Evolutionary conservation across 768 basidiomycete species (phyloP).

Genomic region (Hortiboletus flavorubellus): DNA sequence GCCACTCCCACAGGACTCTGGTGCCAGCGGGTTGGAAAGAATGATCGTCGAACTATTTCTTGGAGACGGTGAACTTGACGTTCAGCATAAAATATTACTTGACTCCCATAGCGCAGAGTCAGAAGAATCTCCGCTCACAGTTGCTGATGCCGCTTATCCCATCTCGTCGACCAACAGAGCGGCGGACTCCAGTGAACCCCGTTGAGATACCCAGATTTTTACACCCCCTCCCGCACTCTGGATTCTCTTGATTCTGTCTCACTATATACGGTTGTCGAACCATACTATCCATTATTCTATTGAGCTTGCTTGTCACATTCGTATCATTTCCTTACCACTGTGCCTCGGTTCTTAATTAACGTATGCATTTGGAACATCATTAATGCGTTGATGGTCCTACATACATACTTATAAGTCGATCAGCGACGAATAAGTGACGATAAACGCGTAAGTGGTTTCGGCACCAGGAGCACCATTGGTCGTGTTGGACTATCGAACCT

Average conservation of each 20-base stretch:
- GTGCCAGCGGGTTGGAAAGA: constrained; percentile 37
- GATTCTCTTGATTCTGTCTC: constrained; percentile 1
- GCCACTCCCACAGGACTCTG: constrained; percentile 34
- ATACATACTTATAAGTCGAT: not conserved
- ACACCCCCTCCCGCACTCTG: constrained; percentile 1
- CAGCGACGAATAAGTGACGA: not conserved
- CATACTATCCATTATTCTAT: constrained; percentile 13
- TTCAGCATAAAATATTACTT: not conserved
- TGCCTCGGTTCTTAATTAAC: constrained; percentile 13
- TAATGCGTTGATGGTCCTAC: not conserved
- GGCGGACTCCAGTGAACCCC: constrained; percentile 3
- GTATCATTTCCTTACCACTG: constrained; percentile 12
- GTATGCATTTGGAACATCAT: constrained; percentile 13
- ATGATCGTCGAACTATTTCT: constrained; percentile 48
- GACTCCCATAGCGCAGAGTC: not conserved
- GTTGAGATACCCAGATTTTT: constrained; percentile 15
- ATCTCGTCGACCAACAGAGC: not conserved
- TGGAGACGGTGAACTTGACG: constrained; percentile 21
- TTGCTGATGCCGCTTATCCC: not conserved
- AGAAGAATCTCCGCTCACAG: not conserved
- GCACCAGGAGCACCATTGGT: not conserved
- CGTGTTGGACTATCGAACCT: constrained; percentile 48
- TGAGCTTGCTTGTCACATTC: constrained; percentile 9
- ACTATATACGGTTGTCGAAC: constrained; percentile 13
- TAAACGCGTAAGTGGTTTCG: not conserved